Evolutionary conservation across 2,329 filamentous ascomycete species (phyloP), one percentile per base, ranked within the genome.

Genomic region (Hymenoscyphus scutula): DNA sequence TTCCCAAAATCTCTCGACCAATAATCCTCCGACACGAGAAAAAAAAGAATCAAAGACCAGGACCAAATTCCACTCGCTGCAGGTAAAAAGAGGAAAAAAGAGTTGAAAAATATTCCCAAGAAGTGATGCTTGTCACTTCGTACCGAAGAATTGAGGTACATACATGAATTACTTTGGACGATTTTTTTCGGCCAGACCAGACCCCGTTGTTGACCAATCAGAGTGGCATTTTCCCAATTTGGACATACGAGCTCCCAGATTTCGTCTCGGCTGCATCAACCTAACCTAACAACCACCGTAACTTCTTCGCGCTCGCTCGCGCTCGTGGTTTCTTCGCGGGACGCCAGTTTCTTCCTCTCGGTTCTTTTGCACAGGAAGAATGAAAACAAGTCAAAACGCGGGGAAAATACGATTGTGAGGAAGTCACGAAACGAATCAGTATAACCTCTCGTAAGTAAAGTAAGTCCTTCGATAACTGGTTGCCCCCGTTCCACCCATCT

Each of bases 311-410:
- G 29, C n/a, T 30, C 34, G 48, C 51, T 54, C 29, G 17, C n/a
- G 45, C 11, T 25, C 23, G 19, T 51, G 19, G 10, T 23, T 25
- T 25, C 4, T 51, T 51, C 15, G 25, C 53, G n/a, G 45, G 48
- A 59, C 56, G 56, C 25, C 41, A 48, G 51, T 32, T 41, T 59
- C 34, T 59, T 30, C 34, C 56, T 30, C 37, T 11, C 25, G 45
- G 37, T 38, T 51, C 62, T 54, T n/a, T n/a, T 59, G 59, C 62
- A 57, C 65, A 53, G 56, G 59, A 60, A 65, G 53, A 66, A 62
- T 68, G 62, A 68, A 69, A 68, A n/a, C n/a, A 60, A 53, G 65
- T 60, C 53, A 64, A 67, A 68, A 67, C 60, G 65, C 64, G 66
- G 64, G 66, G 64, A 60, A 25, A 61, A 57, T 41, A 58, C 29